Evolutionary conservation across 768 basidiomycete species (phyloP).

Genomic region (Trametes maxima): DNA sequence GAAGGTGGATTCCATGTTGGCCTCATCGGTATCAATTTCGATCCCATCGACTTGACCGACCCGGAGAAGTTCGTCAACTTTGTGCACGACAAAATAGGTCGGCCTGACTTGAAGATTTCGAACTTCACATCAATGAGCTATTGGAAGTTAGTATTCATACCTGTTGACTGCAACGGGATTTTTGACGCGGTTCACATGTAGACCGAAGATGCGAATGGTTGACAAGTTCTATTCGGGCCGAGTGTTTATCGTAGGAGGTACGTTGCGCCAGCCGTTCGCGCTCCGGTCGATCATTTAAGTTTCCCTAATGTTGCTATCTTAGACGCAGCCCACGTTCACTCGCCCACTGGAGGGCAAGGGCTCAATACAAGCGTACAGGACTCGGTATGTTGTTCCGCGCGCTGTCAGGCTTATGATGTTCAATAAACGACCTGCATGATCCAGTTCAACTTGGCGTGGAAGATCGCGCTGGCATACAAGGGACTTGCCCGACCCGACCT

Average conservation of each 20-base stretch:
- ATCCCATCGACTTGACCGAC: conserved; percentile 27
- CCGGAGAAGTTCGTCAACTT: conserved; percentile 32
- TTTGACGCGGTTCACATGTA: conserved; percentile 22
- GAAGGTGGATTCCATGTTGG: conserved; percentile 3
- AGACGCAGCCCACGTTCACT: conserved; percentile 55
- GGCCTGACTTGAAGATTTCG: conserved; percentile 36
- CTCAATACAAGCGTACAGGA: conserved; percentile 35
- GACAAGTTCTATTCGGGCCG: conserved; percentile 44
- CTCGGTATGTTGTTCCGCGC: conserved; percentile 20
- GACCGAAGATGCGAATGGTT: conserved; percentile 53
- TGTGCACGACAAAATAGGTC: conserved; percentile 33
- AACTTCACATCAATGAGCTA: conserved; percentile 28
- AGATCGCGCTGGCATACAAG: conserved; percentile 34
- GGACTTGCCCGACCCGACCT: conserved; percentile 29
- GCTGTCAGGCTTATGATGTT: neutral
- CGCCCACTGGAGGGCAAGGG: conserved; percentile 46
- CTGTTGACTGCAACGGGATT: neutral
- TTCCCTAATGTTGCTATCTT: neutral
- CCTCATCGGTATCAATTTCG: conserved; percentile 5
- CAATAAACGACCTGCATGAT: neutral
- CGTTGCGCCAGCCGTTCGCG: neutral
- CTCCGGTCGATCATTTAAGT: neutral
- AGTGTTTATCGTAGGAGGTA: conserved; percentile 41
- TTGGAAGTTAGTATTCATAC: conserved; percentile 31
- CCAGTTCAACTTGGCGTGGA: conserved; percentile 38